Base-by-base conservation (phyloP, 305 asterid genomes). In the Stenogyne calaminthoides region DNA sequence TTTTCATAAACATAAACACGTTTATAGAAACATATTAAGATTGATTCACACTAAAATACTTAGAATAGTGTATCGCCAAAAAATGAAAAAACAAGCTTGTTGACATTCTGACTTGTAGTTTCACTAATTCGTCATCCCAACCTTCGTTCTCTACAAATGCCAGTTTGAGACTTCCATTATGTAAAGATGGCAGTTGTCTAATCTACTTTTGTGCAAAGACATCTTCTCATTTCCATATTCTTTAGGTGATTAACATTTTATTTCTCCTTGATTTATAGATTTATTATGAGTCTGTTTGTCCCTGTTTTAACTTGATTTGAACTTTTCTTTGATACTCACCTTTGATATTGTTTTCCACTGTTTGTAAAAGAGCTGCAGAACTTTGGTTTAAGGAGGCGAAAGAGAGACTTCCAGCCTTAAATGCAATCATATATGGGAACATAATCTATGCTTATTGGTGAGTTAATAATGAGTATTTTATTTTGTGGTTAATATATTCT, bases 321-420 rank as follows among this genome's bases (percentile, higher is more conserved):
- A 55, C 54, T 63, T 9, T 44, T 62, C 75, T 63, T 36, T 7
- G 14, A 34, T 65, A 78, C 56, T 46, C 71, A 40, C 68, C 52
- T 63, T 84, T 79, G 18, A 78, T 82, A 67, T 82, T 75, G 82
- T 71, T 76, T 67, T 74, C 70, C 80, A 40, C 58, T 80, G 74
- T 78, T 87, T 80, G 73, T 78, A 83, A 80, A 84, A 94, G 99
- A 77, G 94, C 96, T 88, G 97, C 99, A 54, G 98, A 95, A 84
- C 73, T 2, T 77, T 95, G 98, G 96, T 95, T 95, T 86, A 79
- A 87, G 88, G 92, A 92, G 87, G 98, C 97, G 47, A 95, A 89
- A 83, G 90, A 88, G 78, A 81, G 79, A 67, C 86, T 87, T 77
- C 61, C 82, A 62, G 76, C 85, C 70, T 77, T 90, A 82, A 95